A percentile compares a stretch with the other conserved stretches of the same genome.
Conservation (phyloP, 805 yeast genomes). For the Pichia cabralensis region DNA sequence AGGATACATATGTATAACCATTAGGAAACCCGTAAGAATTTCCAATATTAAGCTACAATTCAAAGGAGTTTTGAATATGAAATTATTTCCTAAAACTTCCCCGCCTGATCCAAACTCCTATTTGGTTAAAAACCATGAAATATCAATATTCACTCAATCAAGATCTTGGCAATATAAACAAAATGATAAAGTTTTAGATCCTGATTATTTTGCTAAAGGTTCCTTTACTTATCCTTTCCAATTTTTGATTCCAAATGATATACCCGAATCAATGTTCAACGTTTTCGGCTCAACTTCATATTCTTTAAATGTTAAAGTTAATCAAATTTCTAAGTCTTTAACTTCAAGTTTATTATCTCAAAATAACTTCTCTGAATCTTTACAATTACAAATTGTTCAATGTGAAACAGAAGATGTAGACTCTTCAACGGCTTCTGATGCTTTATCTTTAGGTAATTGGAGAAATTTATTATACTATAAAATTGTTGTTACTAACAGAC, state of each 20-base stretch:
- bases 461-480: conserved; percentile 21
- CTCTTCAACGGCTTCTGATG: conserved; percentile 2
- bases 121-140: not conserved
- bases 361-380: not conserved
- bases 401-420: conserved; percentile 8
- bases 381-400: conserved; percentile 9
- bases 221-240: conserved; percentile 20
- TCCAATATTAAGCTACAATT: conserved; percentile 10
- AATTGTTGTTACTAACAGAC: conserved; percentile 13
- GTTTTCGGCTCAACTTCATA: conserved; percentile 15
- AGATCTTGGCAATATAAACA: conserved; percentile 8
- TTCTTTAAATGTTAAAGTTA: conserved; percentile 10
- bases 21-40: conserved; percentile 13
- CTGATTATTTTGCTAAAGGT: conserved; percentile 13
- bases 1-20: conserved; percentile 14
- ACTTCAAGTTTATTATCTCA: conserved; percentile 8
- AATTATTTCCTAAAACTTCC: conserved; percentile 1
- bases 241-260: conserved; percentile 15
- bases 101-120: conserved; percentile 1
- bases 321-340: conserved; percentile 11
- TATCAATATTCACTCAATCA: conserved; percentile 4
- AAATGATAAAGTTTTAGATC: conserved; percentile 6
- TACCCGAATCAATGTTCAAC: conserved; percentile 19
- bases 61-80: conserved; percentile 9
- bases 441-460: conserved; percentile 24